Percentiles rank a stretch among this genome's conserved stretches.
Conservation (phyloP, 2,329 filamentous ascomycete species). For the Akanthomyces muscarius region DNA sequence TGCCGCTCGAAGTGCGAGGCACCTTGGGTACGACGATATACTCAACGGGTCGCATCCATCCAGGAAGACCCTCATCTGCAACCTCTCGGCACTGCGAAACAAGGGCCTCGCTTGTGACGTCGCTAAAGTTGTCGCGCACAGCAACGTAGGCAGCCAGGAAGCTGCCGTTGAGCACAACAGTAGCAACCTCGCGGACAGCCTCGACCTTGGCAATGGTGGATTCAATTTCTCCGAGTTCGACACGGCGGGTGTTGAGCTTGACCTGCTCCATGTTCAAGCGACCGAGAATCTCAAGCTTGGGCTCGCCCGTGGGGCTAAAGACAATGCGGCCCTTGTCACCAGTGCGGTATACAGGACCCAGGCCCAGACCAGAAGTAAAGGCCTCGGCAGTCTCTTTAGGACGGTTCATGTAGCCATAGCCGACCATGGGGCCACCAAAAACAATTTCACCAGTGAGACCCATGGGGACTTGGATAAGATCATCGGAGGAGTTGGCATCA, state of each 20-base stretch:
- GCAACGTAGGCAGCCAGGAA: constrained; percentile 17
- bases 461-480: constrained; percentile 9
- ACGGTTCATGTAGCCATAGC: constrained; percentile 19
- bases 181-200: constrained; percentile 35
- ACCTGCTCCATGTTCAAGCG: constrained; percentile 17
- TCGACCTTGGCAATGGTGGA: constrained; percentile 11
- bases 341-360: constrained; percentile 14
- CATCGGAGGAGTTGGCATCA: constrained; percentile 11
- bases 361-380: constrained; percentile 3
- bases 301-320: constrained; percentile 6
- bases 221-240: constrained; percentile 16
- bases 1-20: constrained; percentile 16
- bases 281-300: constrained; percentile 15
- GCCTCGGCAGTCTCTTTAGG: constrained; percentile 15
- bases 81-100: constrained; percentile 11
- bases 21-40: constrained; percentile 13
- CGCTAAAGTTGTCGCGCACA: not conserved
- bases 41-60: constrained; percentile 16
- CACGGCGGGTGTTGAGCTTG: constrained; percentile 16
- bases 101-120: not conserved
- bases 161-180: constrained; percentile 41
- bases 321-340: constrained; percentile 17
- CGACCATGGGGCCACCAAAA: constrained; percentile 23
- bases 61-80: constrained; percentile 10
- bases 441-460: constrained; percentile 23